Evolutionary conservation across 2,329 filamentous ascomycete genomes (phyloP), one percentile per base, ranked within the genome.

Genomic region (Sphaerulina populicola): DNA sequence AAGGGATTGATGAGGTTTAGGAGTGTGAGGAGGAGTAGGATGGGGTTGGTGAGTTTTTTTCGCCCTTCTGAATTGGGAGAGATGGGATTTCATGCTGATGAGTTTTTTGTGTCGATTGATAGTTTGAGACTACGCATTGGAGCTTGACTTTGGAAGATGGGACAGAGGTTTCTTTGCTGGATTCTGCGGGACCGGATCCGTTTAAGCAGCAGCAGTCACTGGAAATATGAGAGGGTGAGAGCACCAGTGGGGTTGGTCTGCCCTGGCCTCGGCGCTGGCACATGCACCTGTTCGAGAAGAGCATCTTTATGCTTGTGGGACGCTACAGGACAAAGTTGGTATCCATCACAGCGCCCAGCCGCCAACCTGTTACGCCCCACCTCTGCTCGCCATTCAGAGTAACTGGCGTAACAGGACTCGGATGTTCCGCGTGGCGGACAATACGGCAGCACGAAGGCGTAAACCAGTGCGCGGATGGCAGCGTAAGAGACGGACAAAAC

Each of bases 101-200:
- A n/a, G 18, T 18, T 18, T 27, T 6, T 27, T 27, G 23, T 47
- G 52, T 53, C 62, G 40, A 18, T 18, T 54, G 30, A 44, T 60
- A 83, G 74, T 97, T 95, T 69, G 83, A 88, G 72, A 98, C 93
- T 33, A 79, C 83, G 51, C 86, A 90, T 74, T 98, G 91, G 90
- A 93, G 84, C 65, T 72, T 98, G 62, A 81, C 83, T 67, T 81
- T 80, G 56, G 75, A 78, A 55, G 79, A 81, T 62, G 80, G 80
- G 38, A 74, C 74, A 46, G 80, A 84, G 58, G 77, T 96, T 58
- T 84, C 94, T 65, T 70, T 98, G 67, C 75, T 96, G 56, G 81
- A 86, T 60, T 80, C 77, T 4, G 74, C 71, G 39, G 66, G 53
- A 76, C 63, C 67, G 44, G 72, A 93, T 74, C 86, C 87, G 38